Evolutionary conservation across 208 protist species (phyloP).

Genomic region (Porcisia hertigi): DNA sequence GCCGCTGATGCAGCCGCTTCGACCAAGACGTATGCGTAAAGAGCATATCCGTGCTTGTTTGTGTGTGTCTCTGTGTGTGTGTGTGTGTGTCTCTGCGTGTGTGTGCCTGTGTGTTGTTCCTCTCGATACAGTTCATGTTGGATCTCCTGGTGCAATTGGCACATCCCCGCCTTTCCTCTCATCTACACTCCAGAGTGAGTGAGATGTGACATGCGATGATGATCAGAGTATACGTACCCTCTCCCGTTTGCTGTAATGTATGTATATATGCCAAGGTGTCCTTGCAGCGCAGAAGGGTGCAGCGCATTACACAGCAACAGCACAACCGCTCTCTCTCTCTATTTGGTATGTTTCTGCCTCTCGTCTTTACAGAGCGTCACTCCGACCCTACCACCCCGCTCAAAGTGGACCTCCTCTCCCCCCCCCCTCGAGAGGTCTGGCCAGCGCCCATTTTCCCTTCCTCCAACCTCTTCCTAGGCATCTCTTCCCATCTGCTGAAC

Average conservation of each 20-base stretch:
- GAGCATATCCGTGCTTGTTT: background rate
- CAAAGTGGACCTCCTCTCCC: background rate
- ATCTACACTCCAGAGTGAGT: background rate
- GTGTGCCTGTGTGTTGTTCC: background rate
- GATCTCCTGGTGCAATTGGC: background rate
- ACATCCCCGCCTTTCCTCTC: background rate
- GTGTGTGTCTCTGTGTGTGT: background rate
- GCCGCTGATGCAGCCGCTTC: background rate
- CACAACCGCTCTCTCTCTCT: background rate
- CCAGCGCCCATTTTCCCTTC: background rate
- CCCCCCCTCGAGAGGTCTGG: background rate
- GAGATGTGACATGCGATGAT: conserved; percentile 15
- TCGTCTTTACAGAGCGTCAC: background rate
- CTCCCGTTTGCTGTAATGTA: background rate
- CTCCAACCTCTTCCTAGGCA: no score
- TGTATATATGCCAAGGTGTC: background rate
- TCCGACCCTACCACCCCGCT: background rate
- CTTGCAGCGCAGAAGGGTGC: background rate
- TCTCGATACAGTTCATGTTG: background rate
- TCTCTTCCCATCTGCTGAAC: background rate
- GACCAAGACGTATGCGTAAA: background rate
- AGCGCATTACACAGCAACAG: conserved; percentile 2
- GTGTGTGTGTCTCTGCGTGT: background rate
- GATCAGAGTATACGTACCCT: background rate
- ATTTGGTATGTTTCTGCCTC: background rate